Conservation (phyloP, 1,284 basidiomycete species). For the Trichosporon ovoides region DNA sequence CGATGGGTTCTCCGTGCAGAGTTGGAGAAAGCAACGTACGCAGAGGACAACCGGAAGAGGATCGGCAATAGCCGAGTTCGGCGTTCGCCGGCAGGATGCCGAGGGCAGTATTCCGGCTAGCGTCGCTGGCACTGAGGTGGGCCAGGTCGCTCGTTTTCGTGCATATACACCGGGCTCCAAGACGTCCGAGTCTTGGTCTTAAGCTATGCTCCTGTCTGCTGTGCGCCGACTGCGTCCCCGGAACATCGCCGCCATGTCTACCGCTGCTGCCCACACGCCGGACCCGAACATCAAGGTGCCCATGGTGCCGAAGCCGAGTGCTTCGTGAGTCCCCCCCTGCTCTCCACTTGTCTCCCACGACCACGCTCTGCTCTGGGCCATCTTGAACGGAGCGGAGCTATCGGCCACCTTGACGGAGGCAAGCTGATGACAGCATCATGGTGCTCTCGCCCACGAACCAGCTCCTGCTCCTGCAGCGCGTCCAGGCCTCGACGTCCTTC, state of each 20-base stretch:
- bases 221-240: not conserved
- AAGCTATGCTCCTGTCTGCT: not conserved
- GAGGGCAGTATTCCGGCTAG: not conserved
- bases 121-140: not conserved
- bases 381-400: too few species aligned
- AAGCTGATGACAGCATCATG: conserved; percentile 13
- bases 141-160: not conserved
- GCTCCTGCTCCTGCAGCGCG: conserved; percentile 15
- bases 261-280: not conserved
- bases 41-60: not conserved
- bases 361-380: too few species aligned
- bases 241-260: not conserved
- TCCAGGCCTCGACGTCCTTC: conserved; percentile 7
- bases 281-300: not conserved
- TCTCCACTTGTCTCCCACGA: not conserved
- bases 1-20: not conserved
- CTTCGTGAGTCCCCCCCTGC: not conserved
- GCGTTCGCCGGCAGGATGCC: conserved; percentile 2
- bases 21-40: not conserved
- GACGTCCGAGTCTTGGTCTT: not conserved
- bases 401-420: too few species aligned
- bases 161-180: not conserved
- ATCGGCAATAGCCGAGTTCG: conserved; percentile 7
- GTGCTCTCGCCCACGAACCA: conserved; percentile 13
- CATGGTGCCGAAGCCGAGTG: not conserved